These are phyloP conservation scores for Kodamaea lidongshanica DNA, from an alignment of 805 yeast genomes.

Conservation along the genomic window DNA sequence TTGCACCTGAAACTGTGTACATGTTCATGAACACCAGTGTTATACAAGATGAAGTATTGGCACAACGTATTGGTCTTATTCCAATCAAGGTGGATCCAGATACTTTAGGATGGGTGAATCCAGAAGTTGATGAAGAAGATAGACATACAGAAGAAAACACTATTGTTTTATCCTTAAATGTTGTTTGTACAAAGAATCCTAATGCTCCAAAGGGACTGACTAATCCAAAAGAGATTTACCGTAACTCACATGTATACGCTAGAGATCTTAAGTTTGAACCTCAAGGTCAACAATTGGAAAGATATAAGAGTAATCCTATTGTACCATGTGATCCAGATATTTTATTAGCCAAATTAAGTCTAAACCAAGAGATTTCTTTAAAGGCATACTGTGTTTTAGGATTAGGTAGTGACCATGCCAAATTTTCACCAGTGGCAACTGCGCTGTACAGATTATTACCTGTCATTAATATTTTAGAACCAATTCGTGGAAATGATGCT, in stretches of 20 bases:
- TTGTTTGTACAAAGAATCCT: conserved; percentile 78
- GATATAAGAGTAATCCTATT: conserved; percentile 61
- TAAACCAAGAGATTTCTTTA: conserved; percentile 92
- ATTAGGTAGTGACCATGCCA: conserved; percentile 92
- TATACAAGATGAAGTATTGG: conserved; percentile 93
- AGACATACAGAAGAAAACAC: conserved; percentile 85
- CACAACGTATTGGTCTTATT: conserved; percentile 89
- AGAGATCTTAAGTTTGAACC: conserved; percentile 85
- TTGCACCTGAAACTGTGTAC: conserved; percentile 89
- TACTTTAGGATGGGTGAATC: conserved; percentile 74
- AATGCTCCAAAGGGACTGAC: conserved; percentile 72
- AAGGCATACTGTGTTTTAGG: conserved; percentile 90
- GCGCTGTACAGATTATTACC: conserved; percentile 95
- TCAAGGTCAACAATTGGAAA: conserved; percentile 76
- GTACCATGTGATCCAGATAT: conserved; percentile 84
- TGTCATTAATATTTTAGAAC: conserved; percentile 65
- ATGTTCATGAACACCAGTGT: conserved; percentile 93
- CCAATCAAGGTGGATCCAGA: conserved; percentile 94
- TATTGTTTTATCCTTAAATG: conserved; percentile 72
- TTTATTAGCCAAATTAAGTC: conserved; percentile 84
- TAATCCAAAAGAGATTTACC: conserved; percentile 77
- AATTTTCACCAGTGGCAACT: conserved; percentile 94
- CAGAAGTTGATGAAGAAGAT: conserved; percentile 51
- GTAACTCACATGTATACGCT: conserved; percentile 84
- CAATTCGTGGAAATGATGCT: conserved; percentile 75